Percentiles rank a stretch among this genome's conserved stretches.
phyloP scores from a whole-genome alignment of 2,329 filamentous ascomycete species.

The Ceratocystis huliohia region DNA sequence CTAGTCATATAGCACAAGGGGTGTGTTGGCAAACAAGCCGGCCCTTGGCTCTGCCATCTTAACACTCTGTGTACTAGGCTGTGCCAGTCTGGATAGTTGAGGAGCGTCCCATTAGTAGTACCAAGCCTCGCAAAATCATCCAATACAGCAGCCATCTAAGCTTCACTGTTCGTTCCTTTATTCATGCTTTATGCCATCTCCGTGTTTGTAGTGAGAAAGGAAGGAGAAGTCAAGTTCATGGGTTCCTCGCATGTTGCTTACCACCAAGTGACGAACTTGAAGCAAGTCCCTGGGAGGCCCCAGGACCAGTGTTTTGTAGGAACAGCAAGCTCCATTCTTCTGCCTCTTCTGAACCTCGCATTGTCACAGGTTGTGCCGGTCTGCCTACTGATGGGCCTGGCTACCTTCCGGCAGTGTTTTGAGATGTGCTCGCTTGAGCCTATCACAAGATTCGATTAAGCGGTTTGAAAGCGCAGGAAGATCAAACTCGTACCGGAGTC shows the following conservation, averaged over 20 bases:
- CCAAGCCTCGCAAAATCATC: background rate
- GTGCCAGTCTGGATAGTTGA: background rate
- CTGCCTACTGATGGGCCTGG: background rate
- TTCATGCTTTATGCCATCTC: background rate
- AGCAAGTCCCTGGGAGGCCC: constrained; percentile 1
- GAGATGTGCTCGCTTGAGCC: background rate
- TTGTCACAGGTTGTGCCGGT: background rate
- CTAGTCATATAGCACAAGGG: too few species aligned
- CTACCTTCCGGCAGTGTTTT: background rate
- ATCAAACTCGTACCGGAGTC: constrained; percentile 3
- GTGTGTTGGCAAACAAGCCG: too few species aligned
- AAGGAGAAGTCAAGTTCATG: background rate
- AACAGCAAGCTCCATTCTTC: background rate
- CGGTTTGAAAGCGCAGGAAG: background rate
- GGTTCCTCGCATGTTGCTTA: background rate
- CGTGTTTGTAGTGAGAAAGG: background rate
- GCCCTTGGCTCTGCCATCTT: background rate
- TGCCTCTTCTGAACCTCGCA: background rate
- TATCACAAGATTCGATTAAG: background rate
- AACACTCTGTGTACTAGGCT: background rate
- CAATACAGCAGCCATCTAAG: constrained; percentile 4
- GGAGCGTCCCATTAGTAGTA: background rate
- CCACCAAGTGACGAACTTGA: background rate
- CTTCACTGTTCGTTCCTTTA: background rate
- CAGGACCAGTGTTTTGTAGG: background rate